A percentile compares a stretch with the other conserved stretches of the same genome.
These are phyloP conservation scores for Theileria sp. DNA, from an alignment of 169 alveolate species.

Conservation along the genomic window DNA sequence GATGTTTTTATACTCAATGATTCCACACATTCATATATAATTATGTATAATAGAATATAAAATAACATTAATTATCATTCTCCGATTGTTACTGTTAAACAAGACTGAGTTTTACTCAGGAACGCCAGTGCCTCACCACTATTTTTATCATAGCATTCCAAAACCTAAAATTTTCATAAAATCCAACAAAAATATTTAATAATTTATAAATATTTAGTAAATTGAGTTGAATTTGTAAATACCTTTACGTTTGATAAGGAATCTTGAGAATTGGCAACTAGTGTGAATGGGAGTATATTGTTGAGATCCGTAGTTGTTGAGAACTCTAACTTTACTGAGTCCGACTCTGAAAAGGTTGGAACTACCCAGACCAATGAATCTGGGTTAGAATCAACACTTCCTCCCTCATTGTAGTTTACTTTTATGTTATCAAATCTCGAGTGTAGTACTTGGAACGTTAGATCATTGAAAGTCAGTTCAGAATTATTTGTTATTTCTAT, in stretches of 20 bases:
- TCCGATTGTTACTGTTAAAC: conserved; percentile 65
- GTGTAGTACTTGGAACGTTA: conserved; percentile 50
- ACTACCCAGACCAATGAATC: conserved; percentile 61
- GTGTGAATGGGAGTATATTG: conserved; percentile 60
- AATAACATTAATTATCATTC: conserved; percentile 27
- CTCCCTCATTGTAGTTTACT: conserved; percentile 47
- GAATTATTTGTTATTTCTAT: conserved; percentile 56
- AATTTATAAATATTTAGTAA: not conserved
- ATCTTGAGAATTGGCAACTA: conserved; percentile 34
- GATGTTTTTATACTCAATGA: not conserved
- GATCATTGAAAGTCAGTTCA: conserved; percentile 14
- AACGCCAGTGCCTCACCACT: conserved; percentile 45
- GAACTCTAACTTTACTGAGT: conserved; percentile 53
- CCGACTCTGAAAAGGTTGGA: conserved; percentile 11
- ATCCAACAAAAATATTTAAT: not conserved
- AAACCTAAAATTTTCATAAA: conserved; percentile 29
- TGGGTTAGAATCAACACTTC: conserved; percentile 31
- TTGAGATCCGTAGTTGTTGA: conserved; percentile 48
- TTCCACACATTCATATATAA: conserved; percentile 20
- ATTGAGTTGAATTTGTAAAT: not conserved
- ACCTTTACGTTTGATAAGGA: conserved; percentile 53
- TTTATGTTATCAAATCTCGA: conserved; percentile 42
- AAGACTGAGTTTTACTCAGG: conserved; percentile 54
- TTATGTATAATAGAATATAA: not conserved
- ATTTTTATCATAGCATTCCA: conserved; percentile 54